Evolutionary conservation across 441 rosid genomes (phyloP), one percentile per base, ranked within the genome.

Genomic region (Gossypium davidsonii): DNA sequence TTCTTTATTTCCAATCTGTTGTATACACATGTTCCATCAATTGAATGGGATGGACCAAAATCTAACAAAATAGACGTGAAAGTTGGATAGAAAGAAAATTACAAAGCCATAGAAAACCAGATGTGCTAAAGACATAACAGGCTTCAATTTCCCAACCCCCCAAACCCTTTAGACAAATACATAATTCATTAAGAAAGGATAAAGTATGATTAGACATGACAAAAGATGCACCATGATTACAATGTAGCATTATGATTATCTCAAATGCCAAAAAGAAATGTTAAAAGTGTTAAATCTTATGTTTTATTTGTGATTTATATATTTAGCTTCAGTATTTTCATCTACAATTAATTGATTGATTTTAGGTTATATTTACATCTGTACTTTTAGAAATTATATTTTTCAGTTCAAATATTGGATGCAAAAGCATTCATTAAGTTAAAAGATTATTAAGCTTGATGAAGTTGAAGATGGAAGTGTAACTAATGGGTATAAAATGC

Each of bases 51-150:
- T 23, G 70, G 71, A 70, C 68, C 79, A 67, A 76, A 51, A 57
- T 8, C 23, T 20, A 44, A 44, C 28, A 76, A n/a, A 68, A 79
- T 61, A 64, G 14, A 72, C 26, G 80, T 77, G 70, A 83, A 77
- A 53, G 73, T 81, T 80, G 79, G 79, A 76, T 71, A 44, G 60
- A 25, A 70, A 58, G 77, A 72, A 72, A 77, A 76, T 68, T 42
- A 56, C 23, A 65, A 51, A 74, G 62, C 46, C 61, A 18, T 44
- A 26, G 25, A 12, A 56, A 76, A 79, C 73, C 79, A 71, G 61
- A 34, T 20, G 73, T 58, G 75, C 79, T 73, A 68, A 75, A 75
- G 78, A 80, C 80, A 56, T 60, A 63, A 65, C 75, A 23, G 49
- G 78, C 77, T 67, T 72, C 76, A 76, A 72, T 59, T 59, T 80